Conservation (phyloP, 495 filamentous ascomycete genomes). For the Cryomyces minteri region DNA sequence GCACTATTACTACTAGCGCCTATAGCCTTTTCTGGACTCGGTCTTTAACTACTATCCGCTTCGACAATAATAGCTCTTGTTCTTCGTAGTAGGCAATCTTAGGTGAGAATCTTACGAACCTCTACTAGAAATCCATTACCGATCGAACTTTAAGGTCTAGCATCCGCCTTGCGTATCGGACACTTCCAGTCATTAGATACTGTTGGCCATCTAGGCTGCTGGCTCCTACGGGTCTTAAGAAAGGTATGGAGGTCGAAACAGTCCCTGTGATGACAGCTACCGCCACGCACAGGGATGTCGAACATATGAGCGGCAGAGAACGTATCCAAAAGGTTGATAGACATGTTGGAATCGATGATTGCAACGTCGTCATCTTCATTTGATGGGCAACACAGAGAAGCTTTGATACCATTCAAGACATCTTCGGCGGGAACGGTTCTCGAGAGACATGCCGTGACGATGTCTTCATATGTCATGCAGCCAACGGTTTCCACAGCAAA, state of each 20-base stretch:
- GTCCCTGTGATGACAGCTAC: conserved; percentile 46
- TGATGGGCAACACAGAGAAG: conserved; percentile 19
- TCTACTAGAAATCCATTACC: conserved; percentile 50
- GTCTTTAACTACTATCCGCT: conserved; percentile 19
- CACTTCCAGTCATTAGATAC: conserved; percentile 66
- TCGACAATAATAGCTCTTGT: conserved; percentile 20
- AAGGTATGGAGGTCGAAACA: conserved; percentile 82
- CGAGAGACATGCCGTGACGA: conserved; percentile 22
- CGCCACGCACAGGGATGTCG: conserved; percentile 47
- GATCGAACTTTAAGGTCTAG: conserved; percentile 46
- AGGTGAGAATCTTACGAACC: conserved; percentile 24
- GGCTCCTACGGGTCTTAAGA: conserved; percentile 40
- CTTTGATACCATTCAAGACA: conserved; percentile 30
- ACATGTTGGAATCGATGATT: conserved; percentile 42
- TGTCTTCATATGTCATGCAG: conserved; percentile 29
- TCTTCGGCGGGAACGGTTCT: conserved; percentile 17
- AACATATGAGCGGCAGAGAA: conserved; percentile 48
- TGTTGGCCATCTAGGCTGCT: conserved; percentile 28
- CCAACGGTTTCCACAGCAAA: conserved; percentile 30
- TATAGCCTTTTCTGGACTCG: conserved; percentile 9
- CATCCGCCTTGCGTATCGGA: conserved; percentile 59
- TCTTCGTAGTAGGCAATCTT: conserved; percentile 8
- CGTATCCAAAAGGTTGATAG: conserved; percentile 59
- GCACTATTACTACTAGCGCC: too few relatives aligned
- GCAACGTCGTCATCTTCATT: conserved; percentile 40